Evolutionary conservation across 306 rosid species (phyloP), one percentile per base, ranked within the genome.

Genomic region (Pyrus bretschneideri): DNA sequence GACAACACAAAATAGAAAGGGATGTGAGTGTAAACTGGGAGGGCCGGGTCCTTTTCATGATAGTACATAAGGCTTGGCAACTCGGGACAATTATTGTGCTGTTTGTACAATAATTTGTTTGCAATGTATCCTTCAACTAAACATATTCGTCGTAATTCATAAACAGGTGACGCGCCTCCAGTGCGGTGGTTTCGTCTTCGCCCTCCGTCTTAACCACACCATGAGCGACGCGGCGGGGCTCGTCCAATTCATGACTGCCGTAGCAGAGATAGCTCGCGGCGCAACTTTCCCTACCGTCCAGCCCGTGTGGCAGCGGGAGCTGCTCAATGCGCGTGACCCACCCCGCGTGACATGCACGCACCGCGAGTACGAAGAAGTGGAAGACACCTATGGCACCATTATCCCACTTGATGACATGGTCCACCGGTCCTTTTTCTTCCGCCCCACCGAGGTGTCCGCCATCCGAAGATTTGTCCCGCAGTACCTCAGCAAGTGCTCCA

Each of bases 131-230:
- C 44, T 40, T 40, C 44, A 40, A 9, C 44, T 8, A 0, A 40
- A 40, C 44, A 40, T 9, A 9, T 40, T 40, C 2, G 0, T 40
- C 44, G 44, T 40, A 40, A 40, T 40, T 40, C 44, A 7, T 9
- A 40, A 40, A 40, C 59, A 82, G 82, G 83, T 83, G 60, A 83
- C 86, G 3, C 86, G 86, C 4, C 83, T 83, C 25, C 58, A 45
- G 70, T 89, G 93, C 13, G 91, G 89, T 0, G 86, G 91, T 9
- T 89, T 89, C 83, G 83, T 89, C 12, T 79, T 85, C 2, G 80
- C 86, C 1, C 66, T 87, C 6, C 85, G 88, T 3, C 64, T 85
- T 19, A 89, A 89, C 80, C 91, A 87, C 78, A 80, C 93, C 1
- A 87, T 89, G 85, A 19, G 82, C 12, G 93, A 87, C 3, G 93